Percentiles rank a stretch among this genome's conserved stretches.
phyloP scores from a whole-genome alignment of 2,329 filamentous ascomycete species.

The Aspergillus hiratsukae region DNA sequence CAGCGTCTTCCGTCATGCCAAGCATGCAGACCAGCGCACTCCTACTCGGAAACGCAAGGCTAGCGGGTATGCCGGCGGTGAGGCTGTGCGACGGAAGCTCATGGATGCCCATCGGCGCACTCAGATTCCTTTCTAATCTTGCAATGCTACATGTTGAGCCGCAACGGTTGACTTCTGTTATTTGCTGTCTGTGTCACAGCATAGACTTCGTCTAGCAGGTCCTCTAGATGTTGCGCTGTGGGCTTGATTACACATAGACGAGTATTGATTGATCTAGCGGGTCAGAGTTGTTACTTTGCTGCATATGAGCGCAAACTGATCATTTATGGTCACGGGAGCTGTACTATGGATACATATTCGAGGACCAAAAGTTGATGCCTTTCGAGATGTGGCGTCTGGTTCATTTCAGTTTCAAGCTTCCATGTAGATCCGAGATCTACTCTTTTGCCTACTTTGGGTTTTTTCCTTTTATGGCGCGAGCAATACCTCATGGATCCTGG shows the following conservation, averaged over 20 bases:
- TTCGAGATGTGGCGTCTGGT: slow-evolving; percentile 5
- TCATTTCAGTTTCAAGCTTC: neutral
- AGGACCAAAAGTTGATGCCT: slow-evolving; percentile 16
- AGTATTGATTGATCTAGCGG: slow-evolving; percentile 1
- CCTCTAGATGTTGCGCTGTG: neutral
- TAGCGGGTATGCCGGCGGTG: slow-evolving; percentile 34
- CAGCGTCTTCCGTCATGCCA: slow-evolving; percentile 41
- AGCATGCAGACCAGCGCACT: slow-evolving; percentile 36
- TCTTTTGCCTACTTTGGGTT: neutral
- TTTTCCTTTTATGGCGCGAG: neutral
- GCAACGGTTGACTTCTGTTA: neutral
- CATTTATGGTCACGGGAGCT: neutral
- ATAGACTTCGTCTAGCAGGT: neutral
- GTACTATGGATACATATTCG: neutral
- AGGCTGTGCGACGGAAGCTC: slow-evolving; percentile 42
- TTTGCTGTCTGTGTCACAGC: slow-evolving; percentile 1
- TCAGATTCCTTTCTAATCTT: slow-evolving; percentile 32
- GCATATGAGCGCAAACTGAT: slow-evolving; percentile 1
- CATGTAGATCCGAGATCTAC: neutral
- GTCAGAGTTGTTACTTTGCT: neutral
- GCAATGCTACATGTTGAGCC: neutral
- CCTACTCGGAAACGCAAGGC: slow-evolving; percentile 39
- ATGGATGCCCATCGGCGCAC: slow-evolving; percentile 40
- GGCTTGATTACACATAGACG: slow-evolving; percentile 11
- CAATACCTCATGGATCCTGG: neutral